A percentile compares a stretch with the other conserved stretches of the same genome.
These are phyloP conservation scores for Thermomucor indicae-seudaticae DNA, from an alignment of 371 early-diverging fungal species.

Conservation along the genomic window DNA sequence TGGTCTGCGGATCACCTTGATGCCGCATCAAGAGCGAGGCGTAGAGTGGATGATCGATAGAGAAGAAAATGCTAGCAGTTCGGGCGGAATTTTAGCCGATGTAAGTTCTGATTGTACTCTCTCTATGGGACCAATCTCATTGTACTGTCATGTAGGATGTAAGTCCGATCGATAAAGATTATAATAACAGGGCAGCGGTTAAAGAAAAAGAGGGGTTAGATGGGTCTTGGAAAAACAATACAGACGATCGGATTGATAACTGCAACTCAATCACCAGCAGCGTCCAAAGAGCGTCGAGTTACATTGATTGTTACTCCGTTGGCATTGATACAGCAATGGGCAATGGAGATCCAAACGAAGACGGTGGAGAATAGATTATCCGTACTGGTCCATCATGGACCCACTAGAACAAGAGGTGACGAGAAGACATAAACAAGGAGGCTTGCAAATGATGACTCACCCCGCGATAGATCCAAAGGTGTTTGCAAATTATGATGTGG, in stretches of 20 bases:
- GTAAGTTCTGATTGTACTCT: conserved; percentile 33
- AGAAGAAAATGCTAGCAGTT: conserved; percentile 37
- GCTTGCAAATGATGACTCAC: too few relatives aligned
- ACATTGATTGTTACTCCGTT: conserved; percentile 69
- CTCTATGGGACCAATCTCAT: background rate
- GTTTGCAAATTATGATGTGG: conserved; percentile 54
- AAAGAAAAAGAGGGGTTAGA: conserved; percentile 21
- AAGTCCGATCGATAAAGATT: too few relatives aligned
- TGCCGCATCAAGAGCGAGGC: conserved; percentile 40
- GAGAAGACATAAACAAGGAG: background rate
- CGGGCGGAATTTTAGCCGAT: conserved; percentile 79
- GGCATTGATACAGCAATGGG: conserved; percentile 69
- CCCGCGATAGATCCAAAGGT: background rate
- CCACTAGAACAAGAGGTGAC: conserved; percentile 32
- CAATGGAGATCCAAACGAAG: conserved; percentile 53
- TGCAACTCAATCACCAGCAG: conserved; percentile 17
- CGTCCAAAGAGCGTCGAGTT: conserved; percentile 15
- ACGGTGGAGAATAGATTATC: conserved; percentile 37
- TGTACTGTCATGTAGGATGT: conserved; percentile 16
- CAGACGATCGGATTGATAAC: conserved; percentile 74
- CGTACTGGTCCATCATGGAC: conserved; percentile 62
- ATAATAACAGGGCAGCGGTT: too few relatives aligned
- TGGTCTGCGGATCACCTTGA: conserved; percentile 26
- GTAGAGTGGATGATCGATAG: conserved; percentile 46
- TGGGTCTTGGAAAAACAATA: conserved; percentile 92